Conservation (phyloP, 1,284 basidiomycete genomes). For the Trametes sp. region DNA sequence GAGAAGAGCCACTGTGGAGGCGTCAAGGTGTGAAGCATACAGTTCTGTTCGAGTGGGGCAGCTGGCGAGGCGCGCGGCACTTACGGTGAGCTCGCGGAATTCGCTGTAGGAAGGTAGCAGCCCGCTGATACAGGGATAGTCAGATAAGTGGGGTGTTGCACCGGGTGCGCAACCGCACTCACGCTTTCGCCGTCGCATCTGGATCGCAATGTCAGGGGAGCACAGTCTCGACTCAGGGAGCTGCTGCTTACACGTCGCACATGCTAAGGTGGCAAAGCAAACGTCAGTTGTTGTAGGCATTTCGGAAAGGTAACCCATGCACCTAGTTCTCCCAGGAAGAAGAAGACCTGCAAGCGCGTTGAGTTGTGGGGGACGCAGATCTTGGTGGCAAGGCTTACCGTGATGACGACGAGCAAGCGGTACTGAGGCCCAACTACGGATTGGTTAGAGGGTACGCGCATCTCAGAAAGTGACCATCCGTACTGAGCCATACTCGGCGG, state of each 20-base stretch:
- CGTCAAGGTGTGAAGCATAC: no score
- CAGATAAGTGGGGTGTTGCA: not conserved
- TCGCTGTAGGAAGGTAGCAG: not conserved
- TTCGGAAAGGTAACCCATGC: no score
- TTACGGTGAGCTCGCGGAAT: conserved; percentile 6
- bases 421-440: not conserved
- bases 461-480: not conserved
- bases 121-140: not conserved
- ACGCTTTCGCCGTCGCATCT: not conserved
- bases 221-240: not conserved
- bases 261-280: not conserved
- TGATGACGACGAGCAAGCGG: not conserved
- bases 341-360: not conserved
- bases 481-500: conserved; percentile 8
- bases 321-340: not conserved
- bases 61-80: not conserved
- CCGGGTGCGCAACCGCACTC: not conserved
- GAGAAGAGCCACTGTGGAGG: conserved; percentile 2
- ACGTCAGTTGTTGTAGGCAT: not conserved
- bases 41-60: no score
- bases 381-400: not conserved
- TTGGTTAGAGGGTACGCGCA: no score
- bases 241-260: not conserved
- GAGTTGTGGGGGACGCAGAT: not conserved
- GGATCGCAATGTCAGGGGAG: not conserved